Percentiles rank a stretch among this genome's conserved stretches.
These are phyloP conservation scores for Blastocystis sp. DNA, from an alignment of 352 stramenopile genomes.

Conservation along the genomic window DNA sequence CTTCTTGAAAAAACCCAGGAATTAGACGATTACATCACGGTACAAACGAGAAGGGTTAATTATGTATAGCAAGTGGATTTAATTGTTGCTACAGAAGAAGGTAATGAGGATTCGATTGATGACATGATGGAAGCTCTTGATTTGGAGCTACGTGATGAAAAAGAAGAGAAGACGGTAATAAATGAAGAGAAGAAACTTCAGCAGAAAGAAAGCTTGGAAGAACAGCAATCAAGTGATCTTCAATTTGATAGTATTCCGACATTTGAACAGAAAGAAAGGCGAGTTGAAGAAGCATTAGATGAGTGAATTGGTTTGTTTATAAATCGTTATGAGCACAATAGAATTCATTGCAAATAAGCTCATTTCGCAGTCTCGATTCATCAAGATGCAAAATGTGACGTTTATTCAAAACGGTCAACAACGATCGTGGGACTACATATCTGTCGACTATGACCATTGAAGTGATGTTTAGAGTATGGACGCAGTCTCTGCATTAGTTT, in stretches of 20 bases:
- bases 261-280: background rate
- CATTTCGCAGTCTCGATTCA: background rate
- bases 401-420: conserved; percentile 3
- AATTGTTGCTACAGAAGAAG: background rate
- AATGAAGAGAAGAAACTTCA: background rate
- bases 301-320: background rate
- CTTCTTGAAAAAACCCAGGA: background rate
- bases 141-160: background rate
- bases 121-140: background rate
- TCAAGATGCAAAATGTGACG: conserved; percentile 26
- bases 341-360: background rate
- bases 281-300: background rate
- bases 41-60: background rate
- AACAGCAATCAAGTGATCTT: background rate
- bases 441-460: background rate
- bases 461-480: conserved; percentile 41
- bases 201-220: background rate
- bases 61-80: background rate
- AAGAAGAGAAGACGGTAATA: background rate
- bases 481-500: conserved; percentile 40
- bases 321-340: conserved; percentile 4
- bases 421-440: conserved; percentile 29
- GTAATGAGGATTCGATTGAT: background rate
- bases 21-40: background rate
- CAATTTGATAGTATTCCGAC: background rate